Evolutionary conservation across 2,329 filamentous ascomycete species (phyloP).

Genomic region (Pseudogymnoascus sp.): DNA sequence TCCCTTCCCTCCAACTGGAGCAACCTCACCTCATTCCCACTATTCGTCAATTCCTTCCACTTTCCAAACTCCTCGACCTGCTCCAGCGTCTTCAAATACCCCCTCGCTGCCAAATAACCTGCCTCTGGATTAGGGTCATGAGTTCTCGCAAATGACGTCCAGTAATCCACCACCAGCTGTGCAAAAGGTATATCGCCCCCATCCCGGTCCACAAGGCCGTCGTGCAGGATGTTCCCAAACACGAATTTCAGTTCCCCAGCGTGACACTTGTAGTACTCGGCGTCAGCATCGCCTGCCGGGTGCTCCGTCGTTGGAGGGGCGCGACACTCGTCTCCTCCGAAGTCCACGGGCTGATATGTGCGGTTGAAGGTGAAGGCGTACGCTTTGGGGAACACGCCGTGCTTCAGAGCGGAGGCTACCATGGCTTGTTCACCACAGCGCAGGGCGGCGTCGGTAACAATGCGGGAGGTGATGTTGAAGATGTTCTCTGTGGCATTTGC

Average conservation of each 20-base stretch:
- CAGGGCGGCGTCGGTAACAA: constrained; percentile 27
- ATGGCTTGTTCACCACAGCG: constrained; percentile 26
- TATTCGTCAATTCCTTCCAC: constrained; percentile 18
- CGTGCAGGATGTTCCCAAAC: constrained; percentile 26
- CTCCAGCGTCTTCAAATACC: constrained; percentile 19
- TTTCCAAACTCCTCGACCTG: constrained; percentile 19
- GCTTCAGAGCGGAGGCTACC: constrained; percentile 22
- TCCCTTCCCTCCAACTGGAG: constrained; percentile 6
- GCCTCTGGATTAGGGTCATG: constrained; percentile 21
- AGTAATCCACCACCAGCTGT: constrained; percentile 23
- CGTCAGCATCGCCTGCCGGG: constrained; percentile 26
- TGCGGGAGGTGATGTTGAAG: constrained; percentile 29
- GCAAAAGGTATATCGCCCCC: constrained; percentile 25
- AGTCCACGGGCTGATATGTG: constrained; percentile 26
- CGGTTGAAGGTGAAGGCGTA: constrained; percentile 31
- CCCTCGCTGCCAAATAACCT: constrained; percentile 21
- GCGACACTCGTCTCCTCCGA: constrained; percentile 16
- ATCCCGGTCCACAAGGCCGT: constrained; percentile 25
- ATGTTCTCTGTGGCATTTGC: constrained; percentile 18
- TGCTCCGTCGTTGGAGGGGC: constrained; percentile 20
- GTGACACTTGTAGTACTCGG: constrained; percentile 33
- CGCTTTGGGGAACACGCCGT: constrained; percentile 27
- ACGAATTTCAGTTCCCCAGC: constrained; percentile 28
- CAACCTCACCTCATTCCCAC: constrained; percentile 15
- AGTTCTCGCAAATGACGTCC: constrained; percentile 24